Base-by-base conservation (phyloP, 176 grass and related monocot species). In the Aegilops tauschii region DNA sequence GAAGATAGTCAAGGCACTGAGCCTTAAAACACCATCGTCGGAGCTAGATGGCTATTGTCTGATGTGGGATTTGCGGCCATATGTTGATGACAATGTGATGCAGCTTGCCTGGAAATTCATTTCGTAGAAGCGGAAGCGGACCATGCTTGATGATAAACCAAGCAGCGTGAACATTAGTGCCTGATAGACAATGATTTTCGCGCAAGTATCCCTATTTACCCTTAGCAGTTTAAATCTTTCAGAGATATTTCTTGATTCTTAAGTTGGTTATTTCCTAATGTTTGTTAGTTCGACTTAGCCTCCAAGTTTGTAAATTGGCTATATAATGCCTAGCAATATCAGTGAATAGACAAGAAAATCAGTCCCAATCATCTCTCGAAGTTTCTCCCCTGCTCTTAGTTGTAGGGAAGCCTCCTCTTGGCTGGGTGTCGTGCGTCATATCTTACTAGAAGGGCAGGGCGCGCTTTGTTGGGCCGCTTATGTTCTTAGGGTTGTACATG, bases 51-150 rank as follows among this genome's bases (percentile, higher is more conserved):
- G 85, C 32, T 95, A 95, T 54, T 90, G 87, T 65, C 82, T 92
- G 13, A 92, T 93, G 91, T 95, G 95, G 95, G 87, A 92, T 82
- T 66, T 98, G 74, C 77, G 81, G 4, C 95, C 93, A 0, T 95
- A 89, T 77, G 36, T 95, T 3, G 76, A 95, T 34, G 83, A 89
- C 16, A 44, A 84, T 30, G 20, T 89, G 31, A 87, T 90, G 79
- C 73, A 32, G 40, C 29, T 70, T 10, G 93, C 91, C 30, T 95
- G 91, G 91, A 87, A 82, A 85, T 73, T 56, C 27, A 54, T 88
- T 67, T 80, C 90, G 7, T 89, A 75, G 47, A 91, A 65, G 16
- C 25, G 50, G 50, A 54, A 54, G 50, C 4, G 11, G n/a, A 7
- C 37, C 23, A 47, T 3, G 12, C 40, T 49, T 13, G n/a, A 49